phyloP scores from a whole-genome alignment of 1,284 basidiomycete species.

The Ganoderma resinaceum region DNA sequence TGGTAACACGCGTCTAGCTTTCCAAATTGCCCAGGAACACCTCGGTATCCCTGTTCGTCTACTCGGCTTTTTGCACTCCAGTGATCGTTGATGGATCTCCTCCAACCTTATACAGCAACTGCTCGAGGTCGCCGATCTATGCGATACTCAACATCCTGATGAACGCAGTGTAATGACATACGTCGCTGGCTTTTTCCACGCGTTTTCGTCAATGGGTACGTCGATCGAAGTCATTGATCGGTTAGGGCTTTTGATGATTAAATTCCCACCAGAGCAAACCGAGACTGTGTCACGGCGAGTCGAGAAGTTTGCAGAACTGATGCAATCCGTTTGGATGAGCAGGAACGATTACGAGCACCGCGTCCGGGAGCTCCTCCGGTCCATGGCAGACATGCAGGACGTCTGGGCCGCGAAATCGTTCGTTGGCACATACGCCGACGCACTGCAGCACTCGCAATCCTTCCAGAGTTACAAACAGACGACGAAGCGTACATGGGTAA shows the following conservation, averaged over 20 bases:
- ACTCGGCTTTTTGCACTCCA: conserved; percentile 11
- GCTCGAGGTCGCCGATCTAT: conserved; percentile 96
- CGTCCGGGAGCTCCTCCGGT: conserved; percentile 74
- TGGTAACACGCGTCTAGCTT: conserved; percentile 86
- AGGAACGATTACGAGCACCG: conserved; percentile 96
- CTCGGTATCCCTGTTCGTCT: conserved; percentile 85
- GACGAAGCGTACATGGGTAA: conserved; percentile 87
- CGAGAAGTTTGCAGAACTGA: conserved; percentile 95
- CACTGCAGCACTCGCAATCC: conserved; percentile 75
- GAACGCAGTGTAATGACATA: conserved; percentile 97
- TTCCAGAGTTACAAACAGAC: conserved; percentile 89
- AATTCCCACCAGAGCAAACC: conserved; percentile 75
- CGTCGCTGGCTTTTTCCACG: conserved; percentile 96
- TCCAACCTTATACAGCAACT: conserved; percentile 69
- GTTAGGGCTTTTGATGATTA: too few relatives aligned
- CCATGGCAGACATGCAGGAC: conserved; percentile 67
- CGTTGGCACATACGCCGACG: conserved; percentile 81
- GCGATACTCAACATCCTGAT: conserved; percentile 87
- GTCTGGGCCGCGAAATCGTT: conserved; percentile 72
- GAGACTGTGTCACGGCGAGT: conserved; percentile 94
- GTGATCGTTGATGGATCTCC: conserved; percentile 14
- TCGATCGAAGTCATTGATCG: conserved; percentile 6
- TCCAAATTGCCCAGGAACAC: conserved; percentile 85
- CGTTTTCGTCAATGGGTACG: conserved; percentile 95
- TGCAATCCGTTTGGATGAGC: conserved; percentile 88